These are phyloP conservation scores for Xylaria sp. DNA, from an alignment of 495 filamentous ascomycete species.

Conservation along the genomic window DNA sequence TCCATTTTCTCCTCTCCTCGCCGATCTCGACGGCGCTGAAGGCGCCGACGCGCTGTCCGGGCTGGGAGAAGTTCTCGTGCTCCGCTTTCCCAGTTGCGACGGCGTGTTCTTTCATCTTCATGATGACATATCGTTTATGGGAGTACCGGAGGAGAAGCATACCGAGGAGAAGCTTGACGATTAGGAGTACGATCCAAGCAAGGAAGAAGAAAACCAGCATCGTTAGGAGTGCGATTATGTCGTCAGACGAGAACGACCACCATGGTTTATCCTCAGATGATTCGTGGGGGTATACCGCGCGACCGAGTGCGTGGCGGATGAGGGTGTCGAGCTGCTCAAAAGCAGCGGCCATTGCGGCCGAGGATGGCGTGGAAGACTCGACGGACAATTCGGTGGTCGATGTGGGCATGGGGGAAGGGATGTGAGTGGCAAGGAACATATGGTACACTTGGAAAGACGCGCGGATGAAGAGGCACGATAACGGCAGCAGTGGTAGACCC, in stretches of 20 bases:
- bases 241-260: constrained; percentile 62
- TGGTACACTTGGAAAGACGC: constrained; percentile 96
- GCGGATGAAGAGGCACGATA: constrained; percentile 94
- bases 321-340: constrained; percentile 77
- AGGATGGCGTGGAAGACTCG: constrained; percentile 59
- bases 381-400: constrained; percentile 68
- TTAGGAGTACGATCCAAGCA: constrained; percentile 76
- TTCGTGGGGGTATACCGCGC: constrained; percentile 62
- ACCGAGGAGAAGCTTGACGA: constrained; percentile 82
- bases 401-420: constrained; percentile 76
- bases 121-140: constrained; percentile 75
- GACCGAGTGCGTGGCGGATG: constrained; percentile 73
- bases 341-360: constrained; percentile 72
- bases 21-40: constrained; percentile 87
- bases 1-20: constrained; percentile 84
- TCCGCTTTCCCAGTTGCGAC: constrained; percentile 54
- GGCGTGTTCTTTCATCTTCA: constrained; percentile 73
- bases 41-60: constrained; percentile 75
- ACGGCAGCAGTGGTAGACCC: constrained; percentile 88
- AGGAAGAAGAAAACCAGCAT: constrained; percentile 82
- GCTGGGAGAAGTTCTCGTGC: constrained; percentile 66
- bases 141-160: constrained; percentile 80
- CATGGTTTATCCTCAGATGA: constrained; percentile 33
- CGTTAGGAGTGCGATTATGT: constrained; percentile 71
- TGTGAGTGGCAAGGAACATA: constrained; percentile 90